A percentile compares a stretch with the other conserved stretches of the same genome.
These are phyloP conservation scores for Betula pendula DNA, from an alignment of 306 rosid species.

Conservation along the genomic window DNA sequence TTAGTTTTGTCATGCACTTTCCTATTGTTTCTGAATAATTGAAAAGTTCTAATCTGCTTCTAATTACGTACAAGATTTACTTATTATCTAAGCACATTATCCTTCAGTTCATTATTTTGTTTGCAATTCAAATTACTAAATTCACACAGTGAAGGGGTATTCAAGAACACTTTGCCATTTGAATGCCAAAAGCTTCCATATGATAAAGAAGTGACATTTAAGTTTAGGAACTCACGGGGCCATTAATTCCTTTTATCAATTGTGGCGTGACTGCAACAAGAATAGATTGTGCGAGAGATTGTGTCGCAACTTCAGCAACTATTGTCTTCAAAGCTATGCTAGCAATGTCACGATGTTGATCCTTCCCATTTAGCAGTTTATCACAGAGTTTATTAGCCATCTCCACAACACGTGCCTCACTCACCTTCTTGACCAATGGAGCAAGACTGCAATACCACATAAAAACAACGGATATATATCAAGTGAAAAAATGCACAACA, in stretches of 20 bases:
- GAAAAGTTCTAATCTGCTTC: background rate
- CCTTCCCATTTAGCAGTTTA: conserved; percentile 85
- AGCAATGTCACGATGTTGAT: conserved; percentile 94
- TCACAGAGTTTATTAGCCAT: conserved; percentile 81
- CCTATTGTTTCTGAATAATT: background rate
- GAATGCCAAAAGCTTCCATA: conserved; percentile 15
- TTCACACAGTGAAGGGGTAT: background rate
- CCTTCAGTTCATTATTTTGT: background rate
- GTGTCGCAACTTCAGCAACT: conserved; percentile 83
- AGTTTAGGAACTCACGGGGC: conserved; percentile 53
- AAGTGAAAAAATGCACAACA: background rate
- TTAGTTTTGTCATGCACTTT: background rate
- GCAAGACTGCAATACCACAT: conserved; percentile 66
- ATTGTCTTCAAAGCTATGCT: conserved; percentile 96
- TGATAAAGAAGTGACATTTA: conserved; percentile 9
- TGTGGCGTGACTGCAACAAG: conserved; percentile 70
- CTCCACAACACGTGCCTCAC: conserved; percentile 83
- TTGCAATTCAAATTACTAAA: background rate
- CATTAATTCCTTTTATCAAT: conserved; percentile 79
- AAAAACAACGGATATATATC: background rate
- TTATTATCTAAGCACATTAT: background rate
- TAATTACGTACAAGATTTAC: background rate
- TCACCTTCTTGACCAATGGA: conserved; percentile 88
- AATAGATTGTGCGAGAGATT: conserved; percentile 89
- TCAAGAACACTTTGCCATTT: background rate